Conservation (phyloP, 108 stramenopile species). For the Thalassiosira profunda region DNA sequence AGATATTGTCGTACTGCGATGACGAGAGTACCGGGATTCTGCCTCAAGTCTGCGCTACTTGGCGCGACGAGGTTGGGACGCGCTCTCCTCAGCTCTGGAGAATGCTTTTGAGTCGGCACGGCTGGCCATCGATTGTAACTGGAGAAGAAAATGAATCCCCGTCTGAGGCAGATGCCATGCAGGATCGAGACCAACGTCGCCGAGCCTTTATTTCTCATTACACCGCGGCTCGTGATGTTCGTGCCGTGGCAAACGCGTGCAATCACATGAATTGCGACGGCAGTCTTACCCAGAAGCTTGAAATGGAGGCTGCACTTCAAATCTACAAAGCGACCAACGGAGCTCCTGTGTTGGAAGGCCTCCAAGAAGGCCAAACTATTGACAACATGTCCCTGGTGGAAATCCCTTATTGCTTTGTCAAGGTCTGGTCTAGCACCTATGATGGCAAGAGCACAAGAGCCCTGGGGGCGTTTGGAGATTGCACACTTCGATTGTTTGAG, state of each 20-base stretch:
- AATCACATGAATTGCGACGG: background rate
- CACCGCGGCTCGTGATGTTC: slow-evolving; percentile 24
- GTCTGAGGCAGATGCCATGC: background rate
- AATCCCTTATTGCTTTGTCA: slow-evolving; percentile 25
- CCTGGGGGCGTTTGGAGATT: slow-evolving; percentile 23
- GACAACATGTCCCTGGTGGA: background rate
- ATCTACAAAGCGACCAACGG: slow-evolving; percentile 30
- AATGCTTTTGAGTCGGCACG: slow-evolving; percentile 20
- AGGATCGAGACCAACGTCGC: background rate
- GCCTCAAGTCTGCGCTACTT: slow-evolving; percentile 31
- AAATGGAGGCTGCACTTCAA: slow-evolving; percentile 32
- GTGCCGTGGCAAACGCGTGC: slow-evolving; percentile 20
- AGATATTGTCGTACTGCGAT: slow-evolving; percentile 32
- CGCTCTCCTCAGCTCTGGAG: slow-evolving; percentile 40
- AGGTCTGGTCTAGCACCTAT: slow-evolving; percentile 19
- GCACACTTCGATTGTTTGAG: slow-evolving; percentile 42
- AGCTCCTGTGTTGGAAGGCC: slow-evolving; percentile 11
- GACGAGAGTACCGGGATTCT: slow-evolving; percentile 24
- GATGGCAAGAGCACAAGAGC: slow-evolving; percentile 5
- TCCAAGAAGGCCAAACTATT: too few relatives aligned
- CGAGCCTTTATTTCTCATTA: slow-evolving; percentile 42
- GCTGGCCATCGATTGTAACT: slow-evolving; percentile 14
- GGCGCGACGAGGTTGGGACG: slow-evolving; percentile 38
- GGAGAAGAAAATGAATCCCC: background rate
- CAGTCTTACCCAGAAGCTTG: slow-evolving; percentile 4